These are phyloP conservation scores for Mucor saturninus DNA, from an alignment of 371 early-diverging fungal species.

Conservation along the genomic window DNA sequence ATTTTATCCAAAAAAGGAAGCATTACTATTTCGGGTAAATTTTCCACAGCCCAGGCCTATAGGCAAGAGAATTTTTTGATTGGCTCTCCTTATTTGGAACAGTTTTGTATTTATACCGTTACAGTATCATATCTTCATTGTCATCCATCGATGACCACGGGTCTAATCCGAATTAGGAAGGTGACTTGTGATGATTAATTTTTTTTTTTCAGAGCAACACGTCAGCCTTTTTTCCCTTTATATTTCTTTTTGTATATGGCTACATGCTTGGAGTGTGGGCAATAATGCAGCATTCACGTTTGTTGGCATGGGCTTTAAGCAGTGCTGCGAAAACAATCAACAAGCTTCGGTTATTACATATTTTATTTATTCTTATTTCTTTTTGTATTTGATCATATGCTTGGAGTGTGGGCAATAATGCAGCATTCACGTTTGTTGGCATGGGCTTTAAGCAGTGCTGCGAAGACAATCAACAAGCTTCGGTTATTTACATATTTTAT, in stretches of 20 bases:
- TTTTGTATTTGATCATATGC: not conserved
- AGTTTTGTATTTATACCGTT: too few relatives aligned
- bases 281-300: slow-evolving; percentile 1
- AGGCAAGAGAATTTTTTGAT: too few relatives aligned
- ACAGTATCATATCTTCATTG: too few relatives aligned
- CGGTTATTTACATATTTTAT: not conserved
- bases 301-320: slow-evolving; percentile 3
- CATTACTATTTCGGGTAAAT: too few relatives aligned
- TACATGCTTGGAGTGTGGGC: not conserved
- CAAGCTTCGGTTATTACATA: slow-evolving; percentile 1
- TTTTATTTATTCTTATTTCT: not conserved
- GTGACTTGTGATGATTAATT: not conserved
- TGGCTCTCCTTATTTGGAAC: too few relatives aligned
- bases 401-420: not conserved
- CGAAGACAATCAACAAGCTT: not conserved
- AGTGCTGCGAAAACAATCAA: slow-evolving; percentile 1
- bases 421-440: not conserved
- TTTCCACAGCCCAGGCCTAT: too few relatives aligned
- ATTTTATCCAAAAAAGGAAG: too few relatives aligned
- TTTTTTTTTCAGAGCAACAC: not conserved
- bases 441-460: too few relatives aligned
- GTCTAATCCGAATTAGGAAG: too few relatives aligned
- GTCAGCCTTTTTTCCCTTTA: slow-evolving; percentile 1
- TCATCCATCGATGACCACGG: too few relatives aligned
- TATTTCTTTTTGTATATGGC: slow-evolving; percentile 1